These are phyloP conservation scores for Cytospora mali DNA, from an alignment of 2,329 filamentous ascomycete species.

Conservation along the genomic window DNA sequence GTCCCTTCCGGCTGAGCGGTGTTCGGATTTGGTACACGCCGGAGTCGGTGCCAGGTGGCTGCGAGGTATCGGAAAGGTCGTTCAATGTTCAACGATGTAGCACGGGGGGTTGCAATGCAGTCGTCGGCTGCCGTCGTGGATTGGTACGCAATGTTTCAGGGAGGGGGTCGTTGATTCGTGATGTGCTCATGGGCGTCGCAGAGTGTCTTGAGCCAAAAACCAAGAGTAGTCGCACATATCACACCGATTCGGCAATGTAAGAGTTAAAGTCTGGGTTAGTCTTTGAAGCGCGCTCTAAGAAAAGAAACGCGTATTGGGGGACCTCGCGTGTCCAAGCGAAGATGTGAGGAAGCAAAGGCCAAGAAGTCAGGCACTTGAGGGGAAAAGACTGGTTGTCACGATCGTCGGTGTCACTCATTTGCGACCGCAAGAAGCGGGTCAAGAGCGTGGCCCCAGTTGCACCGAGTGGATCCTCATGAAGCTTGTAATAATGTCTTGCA, in stretches of 20 bases:
- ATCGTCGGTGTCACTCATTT: neutral
- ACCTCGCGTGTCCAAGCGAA: neutral
- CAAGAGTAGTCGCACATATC: conserved; percentile 2
- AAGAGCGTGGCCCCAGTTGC: neutral
- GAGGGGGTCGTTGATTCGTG: conserved; percentile 1
- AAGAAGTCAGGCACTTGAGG: neutral
- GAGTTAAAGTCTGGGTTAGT: neutral
- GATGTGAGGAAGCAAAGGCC: neutral
- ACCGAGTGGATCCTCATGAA: neutral
- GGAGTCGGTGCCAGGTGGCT: neutral
- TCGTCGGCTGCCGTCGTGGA: neutral
- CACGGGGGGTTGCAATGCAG: neutral
- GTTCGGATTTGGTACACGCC: neutral
- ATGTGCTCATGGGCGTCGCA: conserved; percentile 5
- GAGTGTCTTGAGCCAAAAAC: conserved; percentile 8
- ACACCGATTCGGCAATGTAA: neutral
- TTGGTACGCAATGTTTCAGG: conserved; percentile 9
- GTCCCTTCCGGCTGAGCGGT: neutral
- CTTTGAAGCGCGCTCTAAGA: neutral
- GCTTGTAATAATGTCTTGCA: neutral
- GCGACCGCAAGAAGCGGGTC: neutral
- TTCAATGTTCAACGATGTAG: neutral
- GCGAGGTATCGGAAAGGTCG: neutral
- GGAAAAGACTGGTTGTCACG: neutral
- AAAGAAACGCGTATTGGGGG: neutral